Conservation (phyloP, 2,329 filamentous ascomycete genomes). For the Zymoseptoria crescenta region DNA sequence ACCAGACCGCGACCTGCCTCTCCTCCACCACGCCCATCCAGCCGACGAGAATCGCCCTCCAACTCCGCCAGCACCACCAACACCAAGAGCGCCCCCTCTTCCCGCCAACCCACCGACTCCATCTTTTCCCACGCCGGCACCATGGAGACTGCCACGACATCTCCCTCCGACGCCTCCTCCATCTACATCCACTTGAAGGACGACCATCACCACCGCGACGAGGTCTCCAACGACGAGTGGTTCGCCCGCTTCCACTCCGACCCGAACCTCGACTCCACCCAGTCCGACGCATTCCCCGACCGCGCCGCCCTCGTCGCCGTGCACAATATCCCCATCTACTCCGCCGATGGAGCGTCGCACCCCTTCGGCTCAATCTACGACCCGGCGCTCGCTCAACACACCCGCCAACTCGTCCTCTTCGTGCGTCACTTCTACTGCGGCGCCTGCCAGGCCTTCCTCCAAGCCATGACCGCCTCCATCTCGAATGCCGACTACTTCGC, state of each 20-base stretch:
- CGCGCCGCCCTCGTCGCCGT: constrained; percentile 26
- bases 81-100: constrained; percentile 10
- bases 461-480: constrained; percentile 28
- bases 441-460: constrained; percentile 33
- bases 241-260: constrained; percentile 28
- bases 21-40: constrained; percentile 12
- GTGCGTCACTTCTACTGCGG: constrained; percentile 38
- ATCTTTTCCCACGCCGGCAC: constrained; percentile 11
- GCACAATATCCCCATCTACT: constrained; percentile 44
- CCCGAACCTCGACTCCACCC: constrained; percentile 19
- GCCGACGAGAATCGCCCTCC: constrained; percentile 5
- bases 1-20: background rate
- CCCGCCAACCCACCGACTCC: constrained; percentile 5
- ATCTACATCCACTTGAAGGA: background rate
- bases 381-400: constrained; percentile 35
- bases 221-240: constrained; percentile 25
- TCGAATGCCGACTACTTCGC: constrained; percentile 30
- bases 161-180: background rate
- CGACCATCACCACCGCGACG: background rate
- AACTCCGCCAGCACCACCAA: constrained; percentile 4
- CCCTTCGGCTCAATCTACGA: constrained; percentile 58
- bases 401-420: constrained; percentile 34
- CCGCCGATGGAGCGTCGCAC: constrained; percentile 51
- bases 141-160: constrained; percentile 14
- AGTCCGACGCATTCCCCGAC: constrained; percentile 29